These are phyloP conservation scores for Xylariales sp. DNA, from an alignment of 2,329 filamentous ascomycete species.

Conservation along the genomic window DNA sequence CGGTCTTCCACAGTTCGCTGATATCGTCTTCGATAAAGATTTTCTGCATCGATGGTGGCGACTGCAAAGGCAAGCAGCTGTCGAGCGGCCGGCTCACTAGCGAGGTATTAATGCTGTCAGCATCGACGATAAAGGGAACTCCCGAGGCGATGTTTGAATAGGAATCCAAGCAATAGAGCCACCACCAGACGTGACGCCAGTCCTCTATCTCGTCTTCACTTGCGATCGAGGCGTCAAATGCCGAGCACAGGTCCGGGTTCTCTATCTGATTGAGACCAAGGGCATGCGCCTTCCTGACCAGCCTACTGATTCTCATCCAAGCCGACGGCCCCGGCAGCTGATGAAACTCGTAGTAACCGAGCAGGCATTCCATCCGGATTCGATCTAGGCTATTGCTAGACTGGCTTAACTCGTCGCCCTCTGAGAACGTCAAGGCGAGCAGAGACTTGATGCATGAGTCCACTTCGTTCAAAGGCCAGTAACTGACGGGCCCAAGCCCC, in stretches of 20 bases:
- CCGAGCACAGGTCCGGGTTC: constrained; percentile 19
- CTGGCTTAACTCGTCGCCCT: no score
- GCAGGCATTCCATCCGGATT: constrained; percentile 26
- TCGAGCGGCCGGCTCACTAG: constrained; percentile 13
- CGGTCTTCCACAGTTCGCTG: constrained; percentile 18
- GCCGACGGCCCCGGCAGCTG: constrained; percentile 26
- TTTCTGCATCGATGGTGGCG: constrained; percentile 8
- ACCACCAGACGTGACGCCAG: constrained; percentile 31
- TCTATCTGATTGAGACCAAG: constrained; percentile 29
- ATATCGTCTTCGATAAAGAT: constrained; percentile 18
- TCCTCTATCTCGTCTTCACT: constrained; percentile 26
- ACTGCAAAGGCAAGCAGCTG: constrained; percentile 2
- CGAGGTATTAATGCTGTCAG: constrained; percentile 23
- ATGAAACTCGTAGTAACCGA: constrained; percentile 32
- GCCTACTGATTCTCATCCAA: constrained; percentile 25
- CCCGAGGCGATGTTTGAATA: constrained; percentile 28
- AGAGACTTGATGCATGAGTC: no score
- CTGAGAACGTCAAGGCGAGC: no score
- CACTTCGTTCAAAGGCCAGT: no score
- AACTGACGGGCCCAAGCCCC: neutral
- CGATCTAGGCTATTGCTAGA: no score
- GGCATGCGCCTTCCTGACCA: constrained; percentile 28
- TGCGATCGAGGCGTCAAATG: constrained; percentile 12
- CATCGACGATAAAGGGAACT: constrained; percentile 21
- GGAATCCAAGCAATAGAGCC: constrained; percentile 28